Base-by-base conservation (phyloP, 2,329 filamentous ascomycete genomes). In the Harringtonia lauricola region DNA sequence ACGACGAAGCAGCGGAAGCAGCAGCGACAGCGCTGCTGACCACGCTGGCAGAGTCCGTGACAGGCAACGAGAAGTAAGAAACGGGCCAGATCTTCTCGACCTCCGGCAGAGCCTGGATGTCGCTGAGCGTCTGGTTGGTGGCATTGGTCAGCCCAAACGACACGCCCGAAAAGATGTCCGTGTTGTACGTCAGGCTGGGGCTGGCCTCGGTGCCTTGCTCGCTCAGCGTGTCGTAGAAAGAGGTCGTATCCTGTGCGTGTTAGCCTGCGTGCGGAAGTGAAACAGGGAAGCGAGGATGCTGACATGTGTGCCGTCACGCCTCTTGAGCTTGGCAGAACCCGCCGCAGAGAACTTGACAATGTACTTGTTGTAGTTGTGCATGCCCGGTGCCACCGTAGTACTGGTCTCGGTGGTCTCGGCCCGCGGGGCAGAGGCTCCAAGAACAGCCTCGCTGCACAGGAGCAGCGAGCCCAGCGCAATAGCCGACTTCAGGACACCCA, bases 1-100 rank as follows among this genome's bases (percentile, higher is more conserved):
- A 22, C 17, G 17, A 21, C 4, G 28, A n/a, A 15, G 39, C 28
- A 9, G 37, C 38, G 12, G 28, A n/a, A 15, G 39, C 28, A 9
- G 37, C 38, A n/a, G 21, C 13, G 36, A 26, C 36, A 8, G 13
- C 15, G 21, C 14, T 40, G 29, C 28, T 21, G n/a, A 19, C 38
- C 3, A 19, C 19, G 5, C 4, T n/a, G 28, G 39, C 39, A 8
- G 15, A 28, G 21, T 8, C 19, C 4, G 19, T 18, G n/a, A 37
- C 26, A 1, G 44, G 36, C 30, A 46, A 8, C 1, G 44, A 36
- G 18, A 42, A 40, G 40, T 39, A 41, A 17, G 21, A 29, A 6
- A 39, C 47, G 13, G 47, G 41, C 49, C 49, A 51, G 6, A 48
- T 21, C 14, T 40, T 44, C 19, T 49, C 47, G 2, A 51, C 47